Base-by-base conservation (phyloP, 164 flowering plant genomes). In the Nymphaea thermarum region DNA sequence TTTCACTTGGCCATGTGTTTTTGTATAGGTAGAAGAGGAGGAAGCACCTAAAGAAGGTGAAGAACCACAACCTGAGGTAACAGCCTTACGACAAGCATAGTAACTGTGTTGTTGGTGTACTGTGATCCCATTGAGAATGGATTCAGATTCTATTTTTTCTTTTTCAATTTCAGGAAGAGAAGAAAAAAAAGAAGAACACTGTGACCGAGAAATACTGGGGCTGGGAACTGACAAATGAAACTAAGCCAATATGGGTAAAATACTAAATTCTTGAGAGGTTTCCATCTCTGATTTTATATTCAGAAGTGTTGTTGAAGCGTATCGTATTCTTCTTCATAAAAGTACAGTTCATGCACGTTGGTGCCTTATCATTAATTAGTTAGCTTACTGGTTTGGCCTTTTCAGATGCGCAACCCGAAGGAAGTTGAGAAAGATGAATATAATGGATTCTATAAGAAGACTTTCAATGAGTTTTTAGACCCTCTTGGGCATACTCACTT, bases 121-220 rank as follows among this genome's bases (percentile, higher is more conserved):
- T 12, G 7, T 51, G 8, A 51, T 51, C 57, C 14, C 8, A 15
- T n/a, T n/a, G n/a, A n/a, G n/a, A n/a, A n/a, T 8, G 64, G 18
- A 2, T 41, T 17, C 64, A 2, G 42, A 17, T 62, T 62, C 64
- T 6, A 17, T 4, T 62, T 55, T 55, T 62, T 62, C n/a, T n/a
- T 62, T 62, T 41, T 3, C 71, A 2, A 44, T 75, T 65, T 25
- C 79, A 89, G 94, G 94, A 69, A 44, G 91, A 86, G 71, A 88
- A 86, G 84, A 86, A 85, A 70, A 93, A 78, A 83, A 89, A 80
- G 68, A 93, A 84, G 75, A 91, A 80, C 64, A 84, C 91, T 18
- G 84, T 82, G 70, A 91, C 94, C 51, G 99, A 94, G 82, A 91
- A 91, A 75, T 94, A 94, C 64, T 91, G 95, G 98, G 98, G 90